These are phyloP conservation scores for Discostella pseudostelligera DNA, from an alignment of 108 stramenopile genomes.

Conservation along the genomic window DNA sequence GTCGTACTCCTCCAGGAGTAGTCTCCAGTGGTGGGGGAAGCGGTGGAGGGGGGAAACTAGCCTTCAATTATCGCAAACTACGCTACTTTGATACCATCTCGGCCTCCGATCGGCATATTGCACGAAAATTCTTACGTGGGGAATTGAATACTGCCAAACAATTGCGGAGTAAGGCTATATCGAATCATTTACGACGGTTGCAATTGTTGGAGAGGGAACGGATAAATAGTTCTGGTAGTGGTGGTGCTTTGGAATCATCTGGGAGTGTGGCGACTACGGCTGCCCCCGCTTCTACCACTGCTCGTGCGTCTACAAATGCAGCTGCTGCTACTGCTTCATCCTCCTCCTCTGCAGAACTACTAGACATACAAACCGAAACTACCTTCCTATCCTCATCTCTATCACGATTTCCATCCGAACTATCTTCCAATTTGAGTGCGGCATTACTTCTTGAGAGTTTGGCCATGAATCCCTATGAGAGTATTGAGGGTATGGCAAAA, in stretches of 20 bases:
- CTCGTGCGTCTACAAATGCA: neutral
- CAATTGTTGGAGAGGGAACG: slow-evolving; percentile 41
- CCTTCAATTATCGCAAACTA: slow-evolving; percentile 79
- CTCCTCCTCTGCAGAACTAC: too few relatives aligned
- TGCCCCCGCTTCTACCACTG: slow-evolving; percentile 3
- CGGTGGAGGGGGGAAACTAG: slow-evolving; percentile 46
- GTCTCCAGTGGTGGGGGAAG: neutral
- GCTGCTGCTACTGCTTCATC: too few relatives aligned
- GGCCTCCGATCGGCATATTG: slow-evolving; percentile 56
- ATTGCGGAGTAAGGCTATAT: slow-evolving; percentile 47
- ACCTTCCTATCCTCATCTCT: slow-evolving; percentile 35
- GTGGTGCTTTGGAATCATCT: slow-evolving; percentile 17
- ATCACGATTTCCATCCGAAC: slow-evolving; percentile 46
- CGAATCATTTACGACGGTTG: slow-evolving; percentile 49
- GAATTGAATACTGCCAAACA: slow-evolving; percentile 41
- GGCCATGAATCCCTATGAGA: slow-evolving; percentile 61
- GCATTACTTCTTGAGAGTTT: slow-evolving; percentile 77
- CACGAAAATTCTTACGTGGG: slow-evolving; percentile 55
- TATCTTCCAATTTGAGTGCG: slow-evolving; percentile 60
- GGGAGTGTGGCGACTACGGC: slow-evolving; percentile 7
- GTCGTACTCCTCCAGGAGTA: slow-evolving; percentile 10
- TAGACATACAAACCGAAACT: slow-evolving; percentile 26
- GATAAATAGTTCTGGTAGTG: slow-evolving; percentile 1
- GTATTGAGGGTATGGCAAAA: slow-evolving; percentile 83
- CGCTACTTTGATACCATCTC: slow-evolving; percentile 72